A percentile compares a stretch with the other conserved stretches of the same genome.
These are phyloP conservation scores for Penicillium sp. DNA, from an alignment of 2,329 filamentous ascomycete species.

Conservation along the genomic window DNA sequence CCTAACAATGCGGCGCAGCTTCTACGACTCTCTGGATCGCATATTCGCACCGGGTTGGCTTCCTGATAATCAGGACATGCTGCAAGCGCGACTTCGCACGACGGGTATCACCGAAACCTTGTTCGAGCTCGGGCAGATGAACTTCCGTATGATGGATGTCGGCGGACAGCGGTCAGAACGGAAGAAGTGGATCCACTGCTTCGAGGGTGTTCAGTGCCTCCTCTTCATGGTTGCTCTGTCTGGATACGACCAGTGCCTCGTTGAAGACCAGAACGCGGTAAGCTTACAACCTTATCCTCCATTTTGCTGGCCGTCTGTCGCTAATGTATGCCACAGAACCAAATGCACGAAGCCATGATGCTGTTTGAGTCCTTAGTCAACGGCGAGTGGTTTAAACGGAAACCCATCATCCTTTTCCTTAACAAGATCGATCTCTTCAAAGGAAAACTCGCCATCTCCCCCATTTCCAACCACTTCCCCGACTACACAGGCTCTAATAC, in stretches of 20 bases:
- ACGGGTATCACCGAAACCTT: constrained; percentile 95
- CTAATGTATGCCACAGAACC: constrained; percentile 55
- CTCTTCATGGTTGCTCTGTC: constrained; percentile 93
- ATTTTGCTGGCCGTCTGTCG: background rate
- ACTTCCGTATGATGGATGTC: constrained; percentile 95
- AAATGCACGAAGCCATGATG: constrained; percentile 89
- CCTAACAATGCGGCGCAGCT: constrained; percentile 52
- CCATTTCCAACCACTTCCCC: constrained; percentile 70
- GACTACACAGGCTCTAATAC: constrained; percentile 69
- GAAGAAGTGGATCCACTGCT: constrained; percentile 97
- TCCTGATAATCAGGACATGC: constrained; percentile 88
- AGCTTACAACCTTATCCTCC: constrained; percentile 37
- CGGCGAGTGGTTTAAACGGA: constrained; percentile 79
- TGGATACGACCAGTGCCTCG: constrained; percentile 91
- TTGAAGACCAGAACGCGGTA: constrained; percentile 94
- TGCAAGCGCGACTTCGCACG: constrained; percentile 82
- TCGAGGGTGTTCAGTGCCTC: constrained; percentile 87
- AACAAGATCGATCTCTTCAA: constrained; percentile 87
- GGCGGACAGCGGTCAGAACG: constrained; percentile 87
- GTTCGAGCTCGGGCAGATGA: constrained; percentile 86
- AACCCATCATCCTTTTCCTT: constrained; percentile 75
- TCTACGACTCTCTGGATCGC: constrained; percentile 73
- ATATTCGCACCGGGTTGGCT: constrained; percentile 74
- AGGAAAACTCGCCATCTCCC: constrained; percentile 66
- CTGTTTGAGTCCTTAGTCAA: constrained; percentile 82